Base-by-base conservation (phyloP, 805 yeast genomes). In the Nakazawaea sp. region DNA sequence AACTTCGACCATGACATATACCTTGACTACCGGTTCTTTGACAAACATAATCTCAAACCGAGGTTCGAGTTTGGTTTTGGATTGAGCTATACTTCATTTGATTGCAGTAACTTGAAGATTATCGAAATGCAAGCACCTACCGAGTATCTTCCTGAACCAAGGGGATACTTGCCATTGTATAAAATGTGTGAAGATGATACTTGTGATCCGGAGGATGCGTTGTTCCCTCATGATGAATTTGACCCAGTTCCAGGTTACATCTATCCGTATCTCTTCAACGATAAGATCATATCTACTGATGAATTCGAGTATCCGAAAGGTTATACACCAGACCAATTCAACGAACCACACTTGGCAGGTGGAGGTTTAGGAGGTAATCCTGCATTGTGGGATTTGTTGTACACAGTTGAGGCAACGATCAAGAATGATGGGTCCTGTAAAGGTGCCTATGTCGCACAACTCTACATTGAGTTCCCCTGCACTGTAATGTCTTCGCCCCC, bases 221-320 rank as follows among this genome's bases (percentile, higher is more conserved):
- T 70, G 25, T 72, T 71, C 44, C 78, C 77, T 9, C 70, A 68
- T 43, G 70, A 62, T 12, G 75, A 70, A 16, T 60, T 72, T 38
- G 64, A 68, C 10, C 74, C 75, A 1, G 66, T 70, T 17, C 77
- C 77, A 1, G 76, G 78, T 1, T 69, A 54, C 47, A 68, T 74
- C n/a, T 75, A 75, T 45, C 80, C 81, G 0, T 75, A 71, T 47
- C 52, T 73, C 17, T 61, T 56, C 49, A 58, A 59, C 42, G 64
- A 56, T 26, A 54, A 60, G 43, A 55, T 55, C 30, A 46, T 56
- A 26, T 45, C 58, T 13, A 40, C 59, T 21, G 66, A 62, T 11
- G 65, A 62, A 24, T 62, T 53, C 17, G 68, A 62, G 11, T 66
- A 62, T 44, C 72, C 70, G 2, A 46, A 46, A 24, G 66, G 66